Conservation (phyloP, 2,329 filamentous ascomycete species). For the Ophiostoma triangulosporum region DNA sequence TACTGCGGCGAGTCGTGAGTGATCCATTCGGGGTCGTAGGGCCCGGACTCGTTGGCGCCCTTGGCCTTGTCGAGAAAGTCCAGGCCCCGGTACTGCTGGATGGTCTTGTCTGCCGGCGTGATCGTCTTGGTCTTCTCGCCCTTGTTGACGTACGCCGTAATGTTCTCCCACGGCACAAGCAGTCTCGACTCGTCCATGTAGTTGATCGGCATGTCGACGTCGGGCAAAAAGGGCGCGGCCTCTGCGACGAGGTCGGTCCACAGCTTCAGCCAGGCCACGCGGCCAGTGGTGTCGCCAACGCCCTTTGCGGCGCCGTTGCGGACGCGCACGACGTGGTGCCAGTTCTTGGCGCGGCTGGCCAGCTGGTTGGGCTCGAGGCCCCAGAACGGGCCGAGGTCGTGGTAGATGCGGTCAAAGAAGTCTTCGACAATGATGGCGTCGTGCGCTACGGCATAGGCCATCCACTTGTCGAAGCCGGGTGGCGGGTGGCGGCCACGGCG, state of each 20-base stretch:
- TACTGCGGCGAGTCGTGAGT: slow-evolving; percentile 32
- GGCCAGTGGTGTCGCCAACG: slow-evolving; percentile 26
- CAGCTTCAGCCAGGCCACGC: slow-evolving; percentile 31
- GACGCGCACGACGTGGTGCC: slow-evolving; percentile 34
- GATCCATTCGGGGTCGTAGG: slow-evolving; percentile 35
- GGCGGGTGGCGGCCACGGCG: slow-evolving; percentile 35
- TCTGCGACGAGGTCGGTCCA: slow-evolving; percentile 37
- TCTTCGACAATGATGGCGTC: slow-evolving; percentile 32
- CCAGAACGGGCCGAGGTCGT: slow-evolving; percentile 41
- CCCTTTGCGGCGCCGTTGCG: slow-evolving; percentile 29
- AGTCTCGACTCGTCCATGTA: slow-evolving; percentile 49
- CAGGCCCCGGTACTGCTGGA: slow-evolving; percentile 30
- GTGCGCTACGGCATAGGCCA: slow-evolving; percentile 28
- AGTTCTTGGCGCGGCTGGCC: slow-evolving; percentile 25
- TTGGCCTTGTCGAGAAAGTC: slow-evolving; percentile 21
- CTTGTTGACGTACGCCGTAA: slow-evolving; percentile 34
- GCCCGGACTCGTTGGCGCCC: slow-evolving; percentile 13
- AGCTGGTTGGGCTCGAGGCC: slow-evolving; percentile 28
- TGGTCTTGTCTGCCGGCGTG: slow-evolving; percentile 27
- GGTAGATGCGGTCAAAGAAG: slow-evolving; percentile 40
- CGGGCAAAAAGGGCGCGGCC: slow-evolving; percentile 41
- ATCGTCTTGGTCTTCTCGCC: slow-evolving; percentile 33
- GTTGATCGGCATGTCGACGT: slow-evolving; percentile 56
- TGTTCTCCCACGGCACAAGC: slow-evolving; percentile 44
- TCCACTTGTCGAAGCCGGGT: slow-evolving; percentile 35